These are phyloP conservation scores for Fusarium sp. DNA, from an alignment of 2,329 filamentous ascomycete genomes.

Conservation along the genomic window DNA sequence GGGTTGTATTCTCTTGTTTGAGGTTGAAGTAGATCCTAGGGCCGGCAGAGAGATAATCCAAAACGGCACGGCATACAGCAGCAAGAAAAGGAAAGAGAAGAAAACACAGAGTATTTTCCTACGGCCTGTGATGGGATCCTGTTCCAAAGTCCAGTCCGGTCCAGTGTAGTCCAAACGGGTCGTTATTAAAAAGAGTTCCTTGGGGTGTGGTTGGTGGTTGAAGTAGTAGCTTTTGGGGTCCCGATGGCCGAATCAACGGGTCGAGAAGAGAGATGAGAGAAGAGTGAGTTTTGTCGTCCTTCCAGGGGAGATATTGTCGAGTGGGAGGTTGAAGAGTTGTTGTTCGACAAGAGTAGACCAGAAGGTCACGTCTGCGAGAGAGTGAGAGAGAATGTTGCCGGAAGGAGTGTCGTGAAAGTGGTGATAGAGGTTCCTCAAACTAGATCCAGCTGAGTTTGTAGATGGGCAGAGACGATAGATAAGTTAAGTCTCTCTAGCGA, in stretches of 20 bases:
- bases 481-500: constrained; percentile 35
- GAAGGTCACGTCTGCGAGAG: constrained; percentile 40
- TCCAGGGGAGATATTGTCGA: constrained; percentile 29
- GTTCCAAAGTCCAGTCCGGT: constrained; percentile 41
- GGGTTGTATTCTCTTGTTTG: constrained; percentile 17
- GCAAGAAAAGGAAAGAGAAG: constrained; percentile 39
- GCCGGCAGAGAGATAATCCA: constrained; percentile 30
- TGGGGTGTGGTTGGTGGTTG: constrained; percentile 36
- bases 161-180: constrained; percentile 43
- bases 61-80: constrained; percentile 34
- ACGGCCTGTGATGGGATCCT: constrained; percentile 39
- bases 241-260: constrained; percentile 62
- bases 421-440: constrained; percentile 41
- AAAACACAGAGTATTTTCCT: constrained; percentile 40
- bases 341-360: constrained; percentile 39
- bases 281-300: constrained; percentile 19
- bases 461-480: constrained; percentile 40
- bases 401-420: constrained; percentile 53
- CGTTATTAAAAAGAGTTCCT: constrained; percentile 33
- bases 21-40: constrained; percentile 28
- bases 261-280: constrained; percentile 47
- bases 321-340: constrained; percentile 14
- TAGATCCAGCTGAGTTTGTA: constrained; percentile 31
- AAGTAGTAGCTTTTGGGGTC: constrained; percentile 20
- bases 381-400: constrained; percentile 37